Evolutionary conservation across 176 grass and related monocot species (phyloP).

Genomic region (Musa beccarii): DNA sequence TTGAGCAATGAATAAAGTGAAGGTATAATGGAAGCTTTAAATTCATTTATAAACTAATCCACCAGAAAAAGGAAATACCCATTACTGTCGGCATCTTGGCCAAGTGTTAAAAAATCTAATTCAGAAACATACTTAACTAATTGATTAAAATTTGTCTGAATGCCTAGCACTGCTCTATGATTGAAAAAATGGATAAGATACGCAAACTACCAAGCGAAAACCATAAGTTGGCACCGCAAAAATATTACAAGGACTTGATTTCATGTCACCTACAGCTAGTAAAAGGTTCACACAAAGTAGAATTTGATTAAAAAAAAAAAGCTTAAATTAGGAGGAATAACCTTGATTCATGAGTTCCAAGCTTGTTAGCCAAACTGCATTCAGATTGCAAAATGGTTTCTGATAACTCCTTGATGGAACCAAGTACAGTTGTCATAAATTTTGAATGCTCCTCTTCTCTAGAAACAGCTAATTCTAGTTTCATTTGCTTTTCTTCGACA

Average conservation of each 20-base stretch:
- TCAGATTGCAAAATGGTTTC: constrained; percentile 22
- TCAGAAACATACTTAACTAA: too few relatives aligned
- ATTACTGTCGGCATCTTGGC: too few relatives aligned
- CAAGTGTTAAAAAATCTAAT: too few relatives aligned
- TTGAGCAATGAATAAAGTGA: too few relatives aligned
- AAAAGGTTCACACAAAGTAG: background rate
- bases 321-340: constrained; percentile 24
- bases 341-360: constrained; percentile 46
- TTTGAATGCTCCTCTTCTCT: constrained; percentile 31
- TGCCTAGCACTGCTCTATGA: too few relatives aligned
- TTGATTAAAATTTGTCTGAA: too few relatives aligned
- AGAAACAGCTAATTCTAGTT: constrained; percentile 23
- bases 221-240: too few relatives aligned
- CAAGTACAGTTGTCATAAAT: constrained; percentile 23
- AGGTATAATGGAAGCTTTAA: too few relatives aligned
- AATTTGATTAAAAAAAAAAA: background rate
- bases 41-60: too few relatives aligned
- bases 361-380: constrained; percentile 27
- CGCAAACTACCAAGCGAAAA: too few relatives aligned
- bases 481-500: constrained; percentile 44
- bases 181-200: too few relatives aligned
- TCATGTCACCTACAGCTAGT: background rate
- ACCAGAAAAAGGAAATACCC: too few relatives aligned
- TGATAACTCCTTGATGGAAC: constrained; percentile 33
- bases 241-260: background rate